Percentiles rank a stretch among this genome's conserved stretches.
phyloP scores from a whole-genome alignment of 495 filamentous ascomycete species.

The Podospora comata region DNA sequence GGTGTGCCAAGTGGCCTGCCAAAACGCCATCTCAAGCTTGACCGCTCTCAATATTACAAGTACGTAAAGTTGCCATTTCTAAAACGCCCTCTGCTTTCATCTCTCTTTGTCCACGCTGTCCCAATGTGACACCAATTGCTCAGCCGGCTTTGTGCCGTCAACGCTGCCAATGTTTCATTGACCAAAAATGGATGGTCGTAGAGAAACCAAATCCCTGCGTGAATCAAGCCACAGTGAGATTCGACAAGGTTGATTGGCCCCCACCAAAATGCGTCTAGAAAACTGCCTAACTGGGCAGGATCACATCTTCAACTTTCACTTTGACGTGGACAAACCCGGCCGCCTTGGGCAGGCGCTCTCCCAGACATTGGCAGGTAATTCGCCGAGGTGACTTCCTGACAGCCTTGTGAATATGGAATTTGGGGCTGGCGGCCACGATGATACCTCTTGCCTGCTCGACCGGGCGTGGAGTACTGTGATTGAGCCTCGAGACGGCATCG shows the following conservation, averaged over 20 bases:
- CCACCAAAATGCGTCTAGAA: slow-evolving; percentile 15
- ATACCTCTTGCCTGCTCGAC: neutral
- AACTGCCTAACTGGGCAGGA: slow-evolving; percentile 13
- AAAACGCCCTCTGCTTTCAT: neutral
- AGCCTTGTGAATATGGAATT: neutral
- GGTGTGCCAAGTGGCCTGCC: slow-evolving; percentile 2
- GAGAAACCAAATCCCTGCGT: neutral
- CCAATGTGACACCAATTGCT: neutral
- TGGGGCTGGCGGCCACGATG: neutral
- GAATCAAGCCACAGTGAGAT: slow-evolving; percentile 6
- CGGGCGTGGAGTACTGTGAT: neutral
- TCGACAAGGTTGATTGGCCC: slow-evolving; percentile 1
- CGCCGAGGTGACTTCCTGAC: neutral
- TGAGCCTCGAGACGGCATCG: slow-evolving; percentile 4
- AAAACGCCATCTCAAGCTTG: neutral
- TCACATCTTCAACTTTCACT: neutral
- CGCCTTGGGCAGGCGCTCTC: slow-evolving; percentile 11
- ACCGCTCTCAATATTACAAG: neutral
- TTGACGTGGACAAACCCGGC: neutral
- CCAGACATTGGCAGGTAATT: neutral
- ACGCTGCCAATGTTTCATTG: neutral
- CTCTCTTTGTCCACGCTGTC: neutral
- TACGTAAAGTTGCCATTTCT: neutral
- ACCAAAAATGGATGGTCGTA: slow-evolving; percentile 10
- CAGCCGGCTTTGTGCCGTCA: neutral